Evolutionary conservation across 2,329 filamentous ascomycete genomes (phyloP).

Genomic region (Ampelomyces quisqualis): DNA sequence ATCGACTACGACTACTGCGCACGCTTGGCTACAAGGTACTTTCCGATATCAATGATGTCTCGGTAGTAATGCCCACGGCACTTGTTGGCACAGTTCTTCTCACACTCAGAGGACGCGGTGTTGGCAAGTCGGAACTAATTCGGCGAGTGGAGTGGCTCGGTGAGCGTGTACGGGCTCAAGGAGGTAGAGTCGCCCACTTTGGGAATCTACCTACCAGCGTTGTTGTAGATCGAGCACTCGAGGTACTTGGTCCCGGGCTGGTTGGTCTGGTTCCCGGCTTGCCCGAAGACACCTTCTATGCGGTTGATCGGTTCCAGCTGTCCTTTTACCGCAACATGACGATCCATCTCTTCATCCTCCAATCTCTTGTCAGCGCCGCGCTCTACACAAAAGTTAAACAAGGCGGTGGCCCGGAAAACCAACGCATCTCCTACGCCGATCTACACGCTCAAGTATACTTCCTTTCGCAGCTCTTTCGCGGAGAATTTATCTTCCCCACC

Average conservation of each 20-base stretch:
- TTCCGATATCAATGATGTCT: constrained; percentile 91
- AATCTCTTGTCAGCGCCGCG: constrained; percentile 83
- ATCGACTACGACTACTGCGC: constrained; percentile 71
- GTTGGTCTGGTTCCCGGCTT: constrained; percentile 78
- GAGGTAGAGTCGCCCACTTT: constrained; percentile 91
- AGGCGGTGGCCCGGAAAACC: constrained; percentile 78
- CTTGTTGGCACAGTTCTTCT: constrained; percentile 91
- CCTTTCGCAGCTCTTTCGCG: constrained; percentile 85
- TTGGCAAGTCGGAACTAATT: constrained; percentile 81
- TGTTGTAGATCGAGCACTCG: constrained; percentile 85
- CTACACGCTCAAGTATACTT: constrained; percentile 81
- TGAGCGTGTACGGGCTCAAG: constrained; percentile 76
- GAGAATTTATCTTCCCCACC: constrained; percentile 94
- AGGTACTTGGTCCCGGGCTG: constrained; percentile 85
- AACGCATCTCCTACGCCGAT: constrained; percentile 73
- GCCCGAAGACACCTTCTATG: constrained; percentile 89
- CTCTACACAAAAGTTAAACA: constrained; percentile 91
- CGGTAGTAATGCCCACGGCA: constrained; percentile 96
- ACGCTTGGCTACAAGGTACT: constrained; percentile 91
- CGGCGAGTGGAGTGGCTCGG: constrained; percentile 89
- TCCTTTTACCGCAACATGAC: constrained; percentile 99
- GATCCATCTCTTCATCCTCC: constrained; percentile 94
- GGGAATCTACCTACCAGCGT: constrained; percentile 74
- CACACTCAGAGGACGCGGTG: constrained; percentile 85
- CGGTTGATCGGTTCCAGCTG: constrained; percentile 92